Evolutionary conservation across 768 basidiomycete genomes (phyloP), one percentile per base, ranked within the genome.

Genomic region (Tylopilus vinaceipallidus): DNA sequence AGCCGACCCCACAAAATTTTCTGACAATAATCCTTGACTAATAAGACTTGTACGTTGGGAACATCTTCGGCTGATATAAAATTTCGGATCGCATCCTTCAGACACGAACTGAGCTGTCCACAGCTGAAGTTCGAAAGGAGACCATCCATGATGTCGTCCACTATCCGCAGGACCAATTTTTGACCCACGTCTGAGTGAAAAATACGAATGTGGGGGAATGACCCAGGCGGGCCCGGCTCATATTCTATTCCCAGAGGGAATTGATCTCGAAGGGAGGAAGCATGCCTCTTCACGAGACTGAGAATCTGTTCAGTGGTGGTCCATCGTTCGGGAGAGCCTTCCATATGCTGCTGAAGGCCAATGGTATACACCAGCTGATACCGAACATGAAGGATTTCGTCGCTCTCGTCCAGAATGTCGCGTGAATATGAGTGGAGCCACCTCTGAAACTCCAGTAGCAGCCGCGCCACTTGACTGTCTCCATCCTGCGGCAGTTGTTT

Each of bases 291-390:
- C 1, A 71, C 56, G 19, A 67, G 59, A 13, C 33, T 10, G 10
- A 74, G 55, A 16, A 74, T 40, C 17, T 70, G 60, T 37, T 72
- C 57, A 0, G 58, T 61, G 10, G 56, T 69, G 1, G 53, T 58
- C 74, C 73, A 75, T 48, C 71, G 57, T 22, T 71, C 62, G 0
- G 69, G 70, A 26, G 53, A 56, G 7, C 62, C 68, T 39, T 71
- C 55, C 6, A 73, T 30, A 6, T 43, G 55, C 24, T 33, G 54
- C 38, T 64, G 67, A 5, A 39, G 20, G 11, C 74, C 74, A 5
- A 66, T 52, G 6, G 72, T 64, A n/a, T 73, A 75, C 1, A 71
- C 55, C 16, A 73, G 46, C 26, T 73, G 72, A 42, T 67, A 72
- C 6, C 66, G 67, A 35, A 71, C 63, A 17, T 73, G 64, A 9